Conservation (phyloP, 768 basidiomycete genomes). For the Leucocoprinus birnbaumii region DNA sequence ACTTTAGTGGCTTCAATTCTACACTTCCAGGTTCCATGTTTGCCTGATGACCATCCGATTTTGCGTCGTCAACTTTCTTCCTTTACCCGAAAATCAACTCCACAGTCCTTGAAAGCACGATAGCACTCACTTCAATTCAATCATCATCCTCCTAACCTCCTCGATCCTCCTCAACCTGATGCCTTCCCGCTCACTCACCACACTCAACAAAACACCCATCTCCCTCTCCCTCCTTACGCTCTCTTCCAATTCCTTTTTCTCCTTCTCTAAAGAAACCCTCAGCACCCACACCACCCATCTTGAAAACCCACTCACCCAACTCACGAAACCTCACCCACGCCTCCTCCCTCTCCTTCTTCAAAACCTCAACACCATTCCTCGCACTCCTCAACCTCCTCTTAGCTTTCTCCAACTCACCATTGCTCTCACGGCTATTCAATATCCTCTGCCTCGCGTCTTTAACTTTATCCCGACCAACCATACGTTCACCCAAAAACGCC, state of each 20-base stretch:
- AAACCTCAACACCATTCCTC: neutral
- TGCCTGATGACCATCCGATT: neutral
- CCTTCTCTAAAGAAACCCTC: no score
- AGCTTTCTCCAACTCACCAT: neutral
- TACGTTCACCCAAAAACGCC: neutral
- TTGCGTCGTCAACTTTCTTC: neutral
- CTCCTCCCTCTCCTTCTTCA: conserved; percentile 13
- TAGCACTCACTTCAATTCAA: conserved; percentile 18
- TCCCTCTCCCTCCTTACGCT: conserved; percentile 10
- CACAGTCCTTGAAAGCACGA: no score
- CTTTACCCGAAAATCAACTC: no score
- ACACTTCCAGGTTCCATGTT: neutral
- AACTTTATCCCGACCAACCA: neutral
- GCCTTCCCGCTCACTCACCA: conserved; percentile 23
- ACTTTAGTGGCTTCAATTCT: neutral
- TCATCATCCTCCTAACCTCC: conserved; percentile 17
- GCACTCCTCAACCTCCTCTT: conserved; percentile 3
- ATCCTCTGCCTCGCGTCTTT: neutral
- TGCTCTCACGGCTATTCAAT: neutral
- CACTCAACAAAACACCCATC: conserved; percentile 18
- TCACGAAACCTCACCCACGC: neutral
- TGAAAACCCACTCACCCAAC: conserved; percentile 2
- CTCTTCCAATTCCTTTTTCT: neutral
- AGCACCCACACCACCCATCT: no score
- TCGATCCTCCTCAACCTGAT: conserved; percentile 23